Base-by-base conservation (phyloP, 805 yeast species). In the Wickerhamomyces alni region DNA sequence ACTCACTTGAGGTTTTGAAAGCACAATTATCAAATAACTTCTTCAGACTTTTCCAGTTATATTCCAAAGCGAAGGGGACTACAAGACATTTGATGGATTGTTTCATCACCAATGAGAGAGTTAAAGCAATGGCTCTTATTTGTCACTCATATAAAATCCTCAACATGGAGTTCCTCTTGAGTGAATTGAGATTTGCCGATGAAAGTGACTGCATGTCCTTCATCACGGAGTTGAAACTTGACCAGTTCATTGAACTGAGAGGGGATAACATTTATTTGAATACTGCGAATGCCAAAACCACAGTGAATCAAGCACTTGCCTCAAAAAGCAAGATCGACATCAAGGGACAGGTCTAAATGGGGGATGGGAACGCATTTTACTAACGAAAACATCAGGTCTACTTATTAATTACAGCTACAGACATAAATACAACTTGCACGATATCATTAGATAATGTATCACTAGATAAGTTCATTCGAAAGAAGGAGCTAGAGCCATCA, bases 321-420 rank as follows among this genome's bases (percentile, higher is more conserved):
- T 60, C 49, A 35, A 64, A 71, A 48, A 74, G 65, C 43, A 81
- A 71, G 54, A 79, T 89, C 12, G 97, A 89, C 55, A 88, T 91
- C 45, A 89, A 89, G 66, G 98, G 98, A 1, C 97, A 89, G 61
- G 70, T 79, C 8, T 80, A 40, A n/a, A 26, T 8, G 28, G 28
- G 28, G n/a, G 28, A 26, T 5, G 28, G 28, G 28, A 26, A 21
- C 9, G 6, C n/a, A n/a, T n/a, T n/a, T n/a, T n/a, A n/a, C n/a
- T n/a, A n/a, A n/a, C n/a, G n/a, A n/a, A n/a, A n/a, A n/a, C n/a
- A n/a, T n/a, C n/a, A n/a, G n/a, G n/a, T n/a, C n/a, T n/a, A n/a
- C n/a, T n/a, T n/a, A n/a, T n/a, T n/a, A n/a, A n/a, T n/a, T n/a
- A n/a, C n/a, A n/a, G n/a, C n/a, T n/a, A n/a, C n/a, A n/a, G n/a